Conservation (phyloP, 2,329 filamentous ascomycete genomes). For the Stenocarpella maydis region DNA sequence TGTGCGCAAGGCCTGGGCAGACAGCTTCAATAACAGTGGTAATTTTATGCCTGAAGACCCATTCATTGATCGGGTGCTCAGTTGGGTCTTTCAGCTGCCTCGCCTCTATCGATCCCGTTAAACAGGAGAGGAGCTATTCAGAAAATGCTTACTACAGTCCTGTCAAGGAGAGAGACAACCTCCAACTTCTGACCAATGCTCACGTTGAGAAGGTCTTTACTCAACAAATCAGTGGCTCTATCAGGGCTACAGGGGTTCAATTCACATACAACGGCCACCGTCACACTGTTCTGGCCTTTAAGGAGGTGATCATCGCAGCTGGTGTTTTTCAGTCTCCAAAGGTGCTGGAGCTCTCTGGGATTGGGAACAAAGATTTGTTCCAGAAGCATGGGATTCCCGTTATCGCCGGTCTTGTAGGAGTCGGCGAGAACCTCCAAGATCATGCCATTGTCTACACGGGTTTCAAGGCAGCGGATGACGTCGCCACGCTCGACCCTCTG, state of each 20-base stretch:
- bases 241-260: conserved; percentile 38
- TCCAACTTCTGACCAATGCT: conserved; percentile 38
- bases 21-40: neutral
- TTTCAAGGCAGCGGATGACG: neutral
- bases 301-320: conserved; percentile 45
- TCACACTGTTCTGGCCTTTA: conserved; percentile 32
- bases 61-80: conserved; percentile 13
- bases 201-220: conserved; percentile 39
- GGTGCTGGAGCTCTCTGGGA: conserved; percentile 45
- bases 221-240: neutral
- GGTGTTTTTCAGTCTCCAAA: conserved; percentile 45
- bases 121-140: conserved; percentile 35
- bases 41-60: conserved; percentile 12
- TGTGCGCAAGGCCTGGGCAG: conserved; percentile 20
- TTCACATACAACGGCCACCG: conserved; percentile 36
- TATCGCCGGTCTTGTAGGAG: conserved; percentile 43
- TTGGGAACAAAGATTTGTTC: conserved; percentile 42
- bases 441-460: conserved; percentile 28
- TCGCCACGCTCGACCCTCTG: conserved; percentile 10
- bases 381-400: conserved; percentile 40
- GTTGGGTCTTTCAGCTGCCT: conserved; percentile 30
- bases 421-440: conserved; percentile 45
- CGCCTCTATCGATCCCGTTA: conserved; percentile 32
- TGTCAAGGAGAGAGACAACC: conserved; percentile 29
- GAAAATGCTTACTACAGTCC: conserved; percentile 34